These are phyloP conservation scores for Prunus campanulata DNA, from an alignment of 306 rosid species.

Conservation along the genomic window DNA sequence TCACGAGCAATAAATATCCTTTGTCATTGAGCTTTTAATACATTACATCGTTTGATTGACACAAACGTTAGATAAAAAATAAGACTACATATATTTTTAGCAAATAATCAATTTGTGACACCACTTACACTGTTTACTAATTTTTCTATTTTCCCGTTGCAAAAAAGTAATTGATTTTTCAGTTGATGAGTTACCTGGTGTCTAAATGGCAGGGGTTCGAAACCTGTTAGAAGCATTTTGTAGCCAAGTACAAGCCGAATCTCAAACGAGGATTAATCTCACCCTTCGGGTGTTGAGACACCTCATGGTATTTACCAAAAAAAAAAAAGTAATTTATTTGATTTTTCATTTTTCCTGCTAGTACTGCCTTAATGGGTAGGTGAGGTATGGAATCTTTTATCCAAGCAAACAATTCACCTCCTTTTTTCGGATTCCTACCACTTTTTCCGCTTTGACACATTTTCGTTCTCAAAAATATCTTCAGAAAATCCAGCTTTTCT, in stretches of 20 bases:
- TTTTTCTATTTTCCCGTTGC: not conserved
- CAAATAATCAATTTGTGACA: not conserved
- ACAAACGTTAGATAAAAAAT: no score
- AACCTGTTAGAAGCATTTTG: rapidly evolving
- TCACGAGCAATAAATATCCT: not conserved
- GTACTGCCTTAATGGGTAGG: not conserved
- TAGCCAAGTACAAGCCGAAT: rapidly evolving
- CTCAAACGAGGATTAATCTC: rapidly evolving
- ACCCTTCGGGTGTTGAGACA: rapidly evolving
- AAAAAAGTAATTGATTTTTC: not conserved
- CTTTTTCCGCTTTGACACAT: conserved; percentile 6
- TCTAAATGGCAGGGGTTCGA: rapidly evolving
- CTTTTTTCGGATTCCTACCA: conserved; percentile 4
- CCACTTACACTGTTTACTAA: not conserved
- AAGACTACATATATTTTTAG: no score
- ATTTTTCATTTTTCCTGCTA: not conserved
- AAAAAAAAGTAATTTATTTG: not conserved
- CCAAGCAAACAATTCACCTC: conserved; percentile 2
- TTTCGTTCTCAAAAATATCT: not conserved
- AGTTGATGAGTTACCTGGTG: no score
- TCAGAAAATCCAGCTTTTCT: conserved; percentile 7
- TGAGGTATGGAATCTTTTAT: conserved; percentile 23
- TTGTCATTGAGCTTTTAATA: not conserved
- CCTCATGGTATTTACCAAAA: no score
- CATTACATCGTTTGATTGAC: no score